Conservation (phyloP, 768 basidiomycete species). For the Coprinopsis strossmayeri region DNA sequence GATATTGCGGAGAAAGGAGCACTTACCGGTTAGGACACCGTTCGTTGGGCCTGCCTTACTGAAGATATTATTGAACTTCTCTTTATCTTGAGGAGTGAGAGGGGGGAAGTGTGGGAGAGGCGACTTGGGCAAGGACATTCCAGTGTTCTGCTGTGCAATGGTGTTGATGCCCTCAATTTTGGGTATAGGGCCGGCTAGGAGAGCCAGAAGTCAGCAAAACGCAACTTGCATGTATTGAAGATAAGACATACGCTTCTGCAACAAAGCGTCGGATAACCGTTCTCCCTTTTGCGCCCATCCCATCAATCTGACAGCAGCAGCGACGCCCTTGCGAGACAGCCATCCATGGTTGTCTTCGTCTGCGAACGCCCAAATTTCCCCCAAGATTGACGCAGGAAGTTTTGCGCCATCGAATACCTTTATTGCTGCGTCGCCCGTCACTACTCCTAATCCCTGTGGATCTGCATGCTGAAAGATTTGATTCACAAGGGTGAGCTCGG, state of each 20-base stretch:
- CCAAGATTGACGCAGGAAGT: conserved; percentile 69
- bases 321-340: conserved; percentile 82
- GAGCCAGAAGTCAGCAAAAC: conserved; percentile 15
- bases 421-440: conserved; percentile 90
- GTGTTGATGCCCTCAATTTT: conserved; percentile 64
- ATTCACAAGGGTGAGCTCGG: conserved; percentile 55
- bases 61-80: conserved; percentile 82
- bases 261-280: conserved; percentile 51
- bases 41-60: conserved; percentile 60
- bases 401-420: conserved; percentile 80
- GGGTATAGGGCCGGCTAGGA: conserved; percentile 88
- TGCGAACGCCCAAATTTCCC: conserved; percentile 90
- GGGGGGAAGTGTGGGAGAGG: conserved; percentile 57
- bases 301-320: conserved; percentile 84
- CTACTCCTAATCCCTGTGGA: conserved; percentile 70
- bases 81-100: conserved; percentile 72
- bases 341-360: conserved; percentile 94
- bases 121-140: conserved; percentile 57
- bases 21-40: conserved; percentile 72
- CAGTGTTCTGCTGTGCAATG: conserved; percentile 52
- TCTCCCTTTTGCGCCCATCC: conserved; percentile 90
- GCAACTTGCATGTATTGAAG: conserved; percentile 4
- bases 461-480: conserved; percentile 72
- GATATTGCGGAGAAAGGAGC: background rate
- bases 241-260: conserved; percentile 60